Percentiles rank a stretch among this genome's conserved stretches.
These are phyloP conservation scores for Irpex sp. DNA, from an alignment of 1,284 basidiomycete species.

Conservation along the genomic window DNA sequence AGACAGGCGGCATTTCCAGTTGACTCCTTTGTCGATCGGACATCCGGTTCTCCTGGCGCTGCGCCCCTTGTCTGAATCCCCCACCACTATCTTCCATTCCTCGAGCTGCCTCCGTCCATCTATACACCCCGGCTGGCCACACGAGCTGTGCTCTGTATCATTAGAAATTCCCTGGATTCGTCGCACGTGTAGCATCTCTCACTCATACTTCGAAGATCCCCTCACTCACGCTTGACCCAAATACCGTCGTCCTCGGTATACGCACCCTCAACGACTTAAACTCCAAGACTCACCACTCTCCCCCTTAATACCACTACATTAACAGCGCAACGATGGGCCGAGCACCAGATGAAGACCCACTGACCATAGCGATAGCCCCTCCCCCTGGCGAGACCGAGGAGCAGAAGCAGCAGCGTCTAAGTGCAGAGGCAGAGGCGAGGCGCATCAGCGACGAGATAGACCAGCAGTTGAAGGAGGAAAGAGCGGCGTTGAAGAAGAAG, in stretches of 20 bases:
- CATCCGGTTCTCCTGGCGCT: neutral
- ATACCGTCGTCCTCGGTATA: too few relatives aligned
- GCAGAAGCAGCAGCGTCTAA: constrained; percentile 37
- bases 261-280: neutral
- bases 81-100: neutral
- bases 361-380: constrained; percentile 45
- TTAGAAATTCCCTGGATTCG: neutral
- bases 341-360: constrained; percentile 42
- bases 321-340: constrained; percentile 24
- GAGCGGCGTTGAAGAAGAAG: constrained; percentile 44
- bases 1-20: neutral
- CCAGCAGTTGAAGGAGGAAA: constrained; percentile 52
- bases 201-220: neutral
- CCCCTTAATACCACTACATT: neutral
- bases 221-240: too few relatives aligned
- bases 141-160: neutral
- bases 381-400: constrained; percentile 46
- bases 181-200: neutral
- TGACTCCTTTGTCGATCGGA: neutral
- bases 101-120: neutral
- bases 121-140: neutral
- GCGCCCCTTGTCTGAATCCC: neutral
- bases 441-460: constrained; percentile 61
- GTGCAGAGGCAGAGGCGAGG: constrained; percentile 51
- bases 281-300: neutral